Percentiles rank a stretch among this genome's conserved stretches.
These are phyloP conservation scores for Sclerotinia sclerotiorum DNA, from an alignment of 2,329 filamentous ascomycete genomes.

Conservation along the genomic window DNA sequence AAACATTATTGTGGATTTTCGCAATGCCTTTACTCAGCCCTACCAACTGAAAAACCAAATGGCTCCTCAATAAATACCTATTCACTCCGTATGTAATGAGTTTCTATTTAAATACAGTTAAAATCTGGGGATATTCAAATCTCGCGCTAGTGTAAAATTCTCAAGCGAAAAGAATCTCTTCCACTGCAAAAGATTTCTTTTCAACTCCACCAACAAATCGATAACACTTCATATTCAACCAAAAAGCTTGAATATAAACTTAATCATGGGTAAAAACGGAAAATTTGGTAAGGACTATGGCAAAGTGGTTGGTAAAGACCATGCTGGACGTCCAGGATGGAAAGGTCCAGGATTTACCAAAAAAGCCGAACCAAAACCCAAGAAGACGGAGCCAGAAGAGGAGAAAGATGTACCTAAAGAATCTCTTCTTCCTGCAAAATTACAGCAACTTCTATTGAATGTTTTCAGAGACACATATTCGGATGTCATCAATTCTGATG, in stretches of 20 bases:
- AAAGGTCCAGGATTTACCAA: constrained; percentile 36
- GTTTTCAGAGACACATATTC: constrained; percentile 69
- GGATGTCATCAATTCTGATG: constrained; percentile 48
- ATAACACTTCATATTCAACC: background rate
- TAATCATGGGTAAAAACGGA: constrained; percentile 35
- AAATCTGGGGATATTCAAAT: constrained; percentile 2
- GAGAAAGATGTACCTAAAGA: constrained; percentile 22
- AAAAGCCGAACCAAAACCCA: constrained; percentile 28
- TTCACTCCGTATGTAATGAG: background rate
- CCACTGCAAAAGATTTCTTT: constrained; percentile 17
- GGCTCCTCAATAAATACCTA: background rate
- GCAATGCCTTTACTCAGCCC: too few relatives aligned
- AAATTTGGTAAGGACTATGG: constrained; percentile 34
- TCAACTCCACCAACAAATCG: background rate
- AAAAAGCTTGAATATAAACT: background rate
- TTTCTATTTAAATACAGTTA: background rate
- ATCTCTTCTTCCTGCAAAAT: constrained; percentile 45
- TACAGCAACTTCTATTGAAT: constrained; percentile 71
- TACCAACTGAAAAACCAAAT: background rate
- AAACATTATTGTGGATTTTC: background rate
- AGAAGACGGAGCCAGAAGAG: constrained; percentile 18
- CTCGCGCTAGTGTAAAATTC: constrained; percentile 16
- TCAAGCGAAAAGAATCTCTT: constrained; percentile 21
- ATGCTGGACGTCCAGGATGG: constrained; percentile 33
- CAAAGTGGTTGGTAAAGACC: constrained; percentile 35